These are phyloP conservation scores for Phyllosticta paracitricarpa DNA, from an alignment of 2,329 filamentous ascomycete genomes.

Conservation along the genomic window DNA sequence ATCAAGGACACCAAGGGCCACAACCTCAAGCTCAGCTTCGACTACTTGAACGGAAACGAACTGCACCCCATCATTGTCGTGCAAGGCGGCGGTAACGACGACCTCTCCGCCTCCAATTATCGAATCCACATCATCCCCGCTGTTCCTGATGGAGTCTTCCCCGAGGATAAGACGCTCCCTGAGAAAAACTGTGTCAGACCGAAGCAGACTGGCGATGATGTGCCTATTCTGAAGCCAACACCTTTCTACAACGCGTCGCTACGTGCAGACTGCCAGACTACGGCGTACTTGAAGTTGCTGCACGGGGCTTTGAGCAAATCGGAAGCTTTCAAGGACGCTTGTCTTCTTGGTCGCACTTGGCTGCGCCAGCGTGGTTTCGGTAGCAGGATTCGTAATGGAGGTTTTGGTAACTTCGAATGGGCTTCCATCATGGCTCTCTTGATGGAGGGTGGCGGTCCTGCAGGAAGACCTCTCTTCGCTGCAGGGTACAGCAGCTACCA, in stretches of 20 bases:
- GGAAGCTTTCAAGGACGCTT: slow-evolving; percentile 69
- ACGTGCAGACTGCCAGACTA: slow-evolving; percentile 64
- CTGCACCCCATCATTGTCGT: slow-evolving; percentile 60
- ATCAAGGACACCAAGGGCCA: slow-evolving; percentile 50
- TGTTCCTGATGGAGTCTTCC: slow-evolving; percentile 59
- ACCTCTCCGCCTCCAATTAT: slow-evolving; percentile 27
- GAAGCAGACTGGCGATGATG: slow-evolving; percentile 37
- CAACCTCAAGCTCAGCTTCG: slow-evolving; percentile 51
- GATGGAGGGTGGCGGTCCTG: slow-evolving; percentile 64
- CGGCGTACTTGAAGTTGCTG: slow-evolving; percentile 65
- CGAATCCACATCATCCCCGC: slow-evolving; percentile 68
- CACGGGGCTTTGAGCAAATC: slow-evolving; percentile 60
- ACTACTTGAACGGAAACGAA: slow-evolving; percentile 60
- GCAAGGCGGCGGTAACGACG: slow-evolving; percentile 25
- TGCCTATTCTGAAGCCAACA: slow-evolving; percentile 42
- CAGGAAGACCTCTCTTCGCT: slow-evolving; percentile 62
- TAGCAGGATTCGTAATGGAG: slow-evolving; percentile 59
- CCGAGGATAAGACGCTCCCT: slow-evolving; percentile 59
- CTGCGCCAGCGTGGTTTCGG: slow-evolving; percentile 76
- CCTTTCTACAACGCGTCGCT: slow-evolving; percentile 85
- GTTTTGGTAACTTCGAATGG: slow-evolving; percentile 93
- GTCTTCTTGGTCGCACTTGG: slow-evolving; percentile 79
- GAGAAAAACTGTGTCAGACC: slow-evolving; percentile 59
- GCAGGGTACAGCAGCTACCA: slow-evolving; percentile 81
- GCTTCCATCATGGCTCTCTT: slow-evolving; percentile 68